Conservation (phyloP, 2,329 filamentous ascomycete species). For the Pseudocercospora macadamiae region DNA sequence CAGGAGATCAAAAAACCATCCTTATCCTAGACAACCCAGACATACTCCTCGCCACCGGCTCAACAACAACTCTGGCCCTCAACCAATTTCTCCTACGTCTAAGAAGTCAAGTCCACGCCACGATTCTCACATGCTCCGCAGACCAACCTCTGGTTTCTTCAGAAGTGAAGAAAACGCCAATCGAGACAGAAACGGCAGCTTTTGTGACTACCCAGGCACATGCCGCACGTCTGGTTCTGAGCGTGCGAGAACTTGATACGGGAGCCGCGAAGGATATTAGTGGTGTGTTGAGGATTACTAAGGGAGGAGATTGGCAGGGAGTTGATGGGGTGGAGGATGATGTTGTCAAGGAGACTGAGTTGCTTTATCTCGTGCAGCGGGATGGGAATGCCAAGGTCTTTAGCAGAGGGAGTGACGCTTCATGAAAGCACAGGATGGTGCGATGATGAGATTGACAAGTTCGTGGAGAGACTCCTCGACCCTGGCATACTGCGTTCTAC, state of each 20-base stretch:
- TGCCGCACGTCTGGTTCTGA: conserved; percentile 70
- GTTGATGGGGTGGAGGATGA: conserved; percentile 65
- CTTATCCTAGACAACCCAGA: conserved; percentile 52
- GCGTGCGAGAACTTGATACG: conserved; percentile 77
- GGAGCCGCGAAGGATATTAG: conserved; percentile 89
- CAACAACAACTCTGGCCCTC: conserved; percentile 34
- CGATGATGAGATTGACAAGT: too few relatives aligned
- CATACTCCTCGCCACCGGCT: conserved; percentile 44
- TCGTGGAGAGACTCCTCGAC: too few relatives aligned
- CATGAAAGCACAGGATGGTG: too few relatives aligned
- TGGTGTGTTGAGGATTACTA: conserved; percentile 78
- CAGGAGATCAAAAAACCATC: conserved; percentile 40
- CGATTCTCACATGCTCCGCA: conserved; percentile 69
- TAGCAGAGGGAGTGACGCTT: conserved; percentile 67
- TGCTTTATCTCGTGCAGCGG: conserved; percentile 77
- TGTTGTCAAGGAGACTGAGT: conserved; percentile 63
- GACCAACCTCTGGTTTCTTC: conserved; percentile 68
- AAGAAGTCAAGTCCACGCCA: conserved; percentile 57
- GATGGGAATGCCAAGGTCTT: conserved; percentile 84
- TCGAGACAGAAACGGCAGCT: conserved; percentile 73
- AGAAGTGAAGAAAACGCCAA: conserved; percentile 59
- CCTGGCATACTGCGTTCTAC: too few relatives aligned
- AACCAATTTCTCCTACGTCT: conserved; percentile 36
- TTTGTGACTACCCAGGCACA: conserved; percentile 75
- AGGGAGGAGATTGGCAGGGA: conserved; percentile 48